Percentiles rank a stretch among this genome's conserved stretches.
phyloP scores from a whole-genome alignment of 805 yeast genomes.

The Millerago galiae region DNA sequence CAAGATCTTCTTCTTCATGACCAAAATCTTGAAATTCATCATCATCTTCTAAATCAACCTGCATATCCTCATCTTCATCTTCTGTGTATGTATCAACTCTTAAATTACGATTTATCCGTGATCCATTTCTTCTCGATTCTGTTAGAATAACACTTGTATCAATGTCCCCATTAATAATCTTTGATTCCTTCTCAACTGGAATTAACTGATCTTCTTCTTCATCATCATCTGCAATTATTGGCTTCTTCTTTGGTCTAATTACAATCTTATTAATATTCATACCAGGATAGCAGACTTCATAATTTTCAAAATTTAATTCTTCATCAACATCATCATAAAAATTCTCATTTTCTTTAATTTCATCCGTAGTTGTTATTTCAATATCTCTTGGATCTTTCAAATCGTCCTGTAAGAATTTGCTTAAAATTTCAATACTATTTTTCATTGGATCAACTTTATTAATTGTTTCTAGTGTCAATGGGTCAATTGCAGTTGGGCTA shows the following conservation, averaged over 20 bases:
- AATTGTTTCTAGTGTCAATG: not conserved
- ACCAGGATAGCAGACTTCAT: conserved; percentile 33
- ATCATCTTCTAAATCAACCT: not conserved
- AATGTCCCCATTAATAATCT: conserved; percentile 4
- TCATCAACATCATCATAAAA: conserved; percentile 20
- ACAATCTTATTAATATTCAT: conserved; percentile 19
- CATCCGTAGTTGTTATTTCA: conserved; percentile 50
- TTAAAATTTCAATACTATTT: conserved; percentile 46
- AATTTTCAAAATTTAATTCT: conserved; percentile 14
- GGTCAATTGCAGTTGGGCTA: not conserved
- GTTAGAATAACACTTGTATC: conserved; percentile 4
- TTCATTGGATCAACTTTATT: conserved; percentile 27
- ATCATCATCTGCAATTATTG: conserved; percentile 21
- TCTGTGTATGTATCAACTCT: not conserved
- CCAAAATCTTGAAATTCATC: conserved; percentile 1
- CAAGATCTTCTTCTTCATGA: conserved; percentile 4
- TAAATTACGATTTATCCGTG: not conserved
- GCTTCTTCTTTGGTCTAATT: conserved; percentile 18
- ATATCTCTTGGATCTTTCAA: conserved; percentile 53
- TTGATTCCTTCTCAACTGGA: not conserved
- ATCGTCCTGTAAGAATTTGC: conserved; percentile 62
- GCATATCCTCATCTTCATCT: not conserved
- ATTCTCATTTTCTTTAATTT: conserved; percentile 28
- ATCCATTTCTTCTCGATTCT: conserved; percentile 1
- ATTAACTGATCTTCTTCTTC: conserved; percentile 14